Evolutionary conservation across 2,329 filamentous ascomycete genomes (phyloP).

Genomic region (Scorias spongiosa): DNA sequence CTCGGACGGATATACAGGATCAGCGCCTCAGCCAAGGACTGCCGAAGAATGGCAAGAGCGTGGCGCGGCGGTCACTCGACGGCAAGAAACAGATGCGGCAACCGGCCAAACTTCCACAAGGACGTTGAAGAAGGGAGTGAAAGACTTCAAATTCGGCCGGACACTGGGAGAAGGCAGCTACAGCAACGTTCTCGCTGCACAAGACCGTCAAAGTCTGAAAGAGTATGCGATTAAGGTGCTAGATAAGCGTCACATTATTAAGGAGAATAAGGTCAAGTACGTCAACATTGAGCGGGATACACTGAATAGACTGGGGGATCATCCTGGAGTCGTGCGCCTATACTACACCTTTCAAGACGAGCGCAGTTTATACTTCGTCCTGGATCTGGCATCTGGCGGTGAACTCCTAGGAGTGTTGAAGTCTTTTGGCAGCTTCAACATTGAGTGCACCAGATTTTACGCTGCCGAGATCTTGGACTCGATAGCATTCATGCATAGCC

Average conservation of each 20-base stretch:
- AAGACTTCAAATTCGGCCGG: conserved; percentile 87
- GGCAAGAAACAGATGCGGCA: conserved; percentile 70
- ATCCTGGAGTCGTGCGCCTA: conserved; percentile 86
- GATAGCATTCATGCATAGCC: conserved; percentile 94
- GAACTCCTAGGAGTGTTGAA: conserved; percentile 88
- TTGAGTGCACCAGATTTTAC: conserved; percentile 89
- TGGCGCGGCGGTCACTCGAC: conserved; percentile 72
- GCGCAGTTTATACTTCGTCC: conserved; percentile 85
- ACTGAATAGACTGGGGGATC: conserved; percentile 85
- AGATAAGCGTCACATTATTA: conserved; percentile 98
- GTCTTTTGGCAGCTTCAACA: conserved; percentile 84
- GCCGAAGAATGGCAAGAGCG: conserved; percentile 86
- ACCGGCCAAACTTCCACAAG: conserved; percentile 61
- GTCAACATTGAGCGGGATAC: conserved; percentile 99
- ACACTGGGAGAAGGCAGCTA: conserved; percentile 93
- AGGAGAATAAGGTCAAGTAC: conserved; percentile 99
- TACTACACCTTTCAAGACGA: conserved; percentile 99
- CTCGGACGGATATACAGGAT: conserved; percentile 14
- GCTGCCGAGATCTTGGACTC: conserved; percentile 90
- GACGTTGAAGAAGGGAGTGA: conserved; percentile 89
- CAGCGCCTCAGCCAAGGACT: conserved; percentile 47
- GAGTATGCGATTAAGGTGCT: conserved; percentile 98
- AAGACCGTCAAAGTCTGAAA: conserved; percentile 82
- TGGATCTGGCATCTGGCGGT: conserved; percentile 83
- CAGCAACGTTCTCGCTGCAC: conserved; percentile 86